These are phyloP conservation scores for Umbelopsis vinacea DNA, from an alignment of 192 early-diverging fungal genomes.

Conservation along the genomic window DNA sequence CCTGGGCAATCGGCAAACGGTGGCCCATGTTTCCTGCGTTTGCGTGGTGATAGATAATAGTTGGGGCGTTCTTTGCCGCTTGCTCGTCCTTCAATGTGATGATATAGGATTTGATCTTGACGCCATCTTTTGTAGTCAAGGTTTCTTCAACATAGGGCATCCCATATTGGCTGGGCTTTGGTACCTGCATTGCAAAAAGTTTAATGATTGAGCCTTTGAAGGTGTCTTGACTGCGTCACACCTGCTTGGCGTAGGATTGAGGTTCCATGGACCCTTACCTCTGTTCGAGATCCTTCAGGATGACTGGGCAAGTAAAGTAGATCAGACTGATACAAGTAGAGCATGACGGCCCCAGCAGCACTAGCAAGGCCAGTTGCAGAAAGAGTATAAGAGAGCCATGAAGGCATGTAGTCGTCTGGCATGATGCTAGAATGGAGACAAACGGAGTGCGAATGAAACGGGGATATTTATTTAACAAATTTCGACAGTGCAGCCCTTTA, in stretches of 20 bases:
- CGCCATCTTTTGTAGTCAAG: slow-evolving; percentile 79
- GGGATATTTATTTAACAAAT: too few species aligned
- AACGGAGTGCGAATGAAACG: slow-evolving; percentile 10
- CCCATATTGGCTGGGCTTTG: slow-evolving; percentile 70
- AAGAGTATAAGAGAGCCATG: slow-evolving; percentile 50
- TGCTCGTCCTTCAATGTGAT: slow-evolving; percentile 66
- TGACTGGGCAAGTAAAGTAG: slow-evolving; percentile 78
- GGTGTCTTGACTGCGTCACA: background rate
- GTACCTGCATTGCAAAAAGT: slow-evolving; percentile 49
- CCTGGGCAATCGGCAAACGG: slow-evolving; percentile 86
- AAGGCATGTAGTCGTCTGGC: slow-evolving; percentile 22
- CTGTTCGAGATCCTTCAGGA: slow-evolving; percentile 56
- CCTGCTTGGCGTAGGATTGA: background rate
- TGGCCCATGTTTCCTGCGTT: slow-evolving; percentile 67
- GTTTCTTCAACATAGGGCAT: slow-evolving; percentile 69
- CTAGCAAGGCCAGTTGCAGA: slow-evolving; percentile 49
- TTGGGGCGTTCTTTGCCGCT: slow-evolving; percentile 62
- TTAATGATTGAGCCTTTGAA: background rate
- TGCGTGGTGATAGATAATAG: slow-evolving; percentile 88
- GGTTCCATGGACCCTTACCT: slow-evolving; percentile 29
- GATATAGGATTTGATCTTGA: slow-evolving; percentile 79
- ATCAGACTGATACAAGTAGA: slow-evolving; percentile 77
- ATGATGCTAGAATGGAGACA: slow-evolving; percentile 4
- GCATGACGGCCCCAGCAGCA: slow-evolving; percentile 48
- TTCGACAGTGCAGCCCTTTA: background rate